Base-by-base conservation (phyloP, 192 early-diverging fungal species). In the Coemansia asiatica region DNA sequence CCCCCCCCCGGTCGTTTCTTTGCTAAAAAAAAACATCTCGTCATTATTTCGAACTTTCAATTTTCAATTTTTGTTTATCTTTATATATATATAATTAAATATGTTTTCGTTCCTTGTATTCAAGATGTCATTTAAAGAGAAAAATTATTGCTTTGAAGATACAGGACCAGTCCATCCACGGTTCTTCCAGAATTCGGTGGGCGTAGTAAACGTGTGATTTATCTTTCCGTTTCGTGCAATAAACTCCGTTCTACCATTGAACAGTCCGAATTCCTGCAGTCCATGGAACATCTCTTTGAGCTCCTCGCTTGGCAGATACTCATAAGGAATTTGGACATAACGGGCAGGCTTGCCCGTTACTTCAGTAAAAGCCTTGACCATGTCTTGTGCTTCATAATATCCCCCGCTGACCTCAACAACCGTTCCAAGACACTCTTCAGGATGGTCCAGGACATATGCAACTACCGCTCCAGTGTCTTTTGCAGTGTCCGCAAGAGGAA, bases 121-220 rank as follows among this genome's bases (percentile, higher is more conserved):
- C 8, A 13, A 12, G 15, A 2, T 12, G 10, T 36, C 35, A n/a
- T 33, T 33, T 33, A 33, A 33, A 33, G 31, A 33, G 3, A 33
- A 33, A 33, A 33, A 33, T 3, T 55, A 58, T 29, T 58, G 1
- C 12, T 29, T 8, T 12, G 13, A 22, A n/a, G 51, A 10, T 8
- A 15, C 40, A 1, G 65, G 76, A 90, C 66, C 95, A 90, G 60
- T 54, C 74, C 74, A 71, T 19, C 57, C 58, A 10, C 57, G 40
- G 63, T 61, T 63, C 66, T 77, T 71, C 69, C 69, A 77, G 53
- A 72, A 77, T 31, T 64, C 66, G 16, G 33, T 35, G 1, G 69
- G 74, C 23, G 74, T 68, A 18, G 61, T 61, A 26, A 71, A 68
- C 28, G 60, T 68, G 62, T 68, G 51, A 0, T 61, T 44, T 10